A percentile compares a stretch with the other conserved stretches of the same genome.
phyloP scores from a whole-genome alignment of 768 basidiomycete genomes.

The Tubosaeta sp. region DNA sequence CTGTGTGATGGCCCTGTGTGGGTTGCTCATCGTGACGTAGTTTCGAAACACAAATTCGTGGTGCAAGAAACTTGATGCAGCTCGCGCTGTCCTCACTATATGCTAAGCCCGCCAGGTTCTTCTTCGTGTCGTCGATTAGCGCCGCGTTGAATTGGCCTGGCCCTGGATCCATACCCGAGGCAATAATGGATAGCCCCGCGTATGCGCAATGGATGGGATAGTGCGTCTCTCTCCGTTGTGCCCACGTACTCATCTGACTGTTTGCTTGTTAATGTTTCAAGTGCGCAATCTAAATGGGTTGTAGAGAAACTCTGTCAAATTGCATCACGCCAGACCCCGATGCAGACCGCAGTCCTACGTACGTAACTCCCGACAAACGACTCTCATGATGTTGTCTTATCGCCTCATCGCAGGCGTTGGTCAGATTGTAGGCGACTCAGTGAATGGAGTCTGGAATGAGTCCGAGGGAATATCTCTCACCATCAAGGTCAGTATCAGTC shows the following conservation, averaged over 20 bases:
- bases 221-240: constrained; percentile 13
- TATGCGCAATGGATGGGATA: constrained; percentile 33
- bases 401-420: constrained; percentile 39
- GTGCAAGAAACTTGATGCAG: constrained; percentile 49
- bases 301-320: constrained; percentile 47
- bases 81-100: constrained; percentile 40
- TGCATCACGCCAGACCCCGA: constrained; percentile 29
- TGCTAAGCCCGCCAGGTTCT: constrained; percentile 37
- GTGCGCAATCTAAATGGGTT: constrained; percentile 46
- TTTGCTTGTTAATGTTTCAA: background rate
- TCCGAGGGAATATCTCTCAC: constrained; percentile 38
- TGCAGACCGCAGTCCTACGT: constrained; percentile 23
- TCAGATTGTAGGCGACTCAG: constrained; percentile 51
- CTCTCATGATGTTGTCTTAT: too few species aligned
- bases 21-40: constrained; percentile 10
- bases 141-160: constrained; percentile 22
- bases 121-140: constrained; percentile 50
- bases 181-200: constrained; percentile 19
- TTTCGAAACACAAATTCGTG: constrained; percentile 46
- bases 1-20: background rate
- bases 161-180: constrained; percentile 19
- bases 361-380: background rate
- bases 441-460: constrained; percentile 50
- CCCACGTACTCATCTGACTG: background rate
- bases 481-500: constrained; percentile 23